These are phyloP conservation scores for Conidiobolus incongruus DNA, from an alignment of 371 early-diverging fungal genomes.

Conservation along the genomic window DNA sequence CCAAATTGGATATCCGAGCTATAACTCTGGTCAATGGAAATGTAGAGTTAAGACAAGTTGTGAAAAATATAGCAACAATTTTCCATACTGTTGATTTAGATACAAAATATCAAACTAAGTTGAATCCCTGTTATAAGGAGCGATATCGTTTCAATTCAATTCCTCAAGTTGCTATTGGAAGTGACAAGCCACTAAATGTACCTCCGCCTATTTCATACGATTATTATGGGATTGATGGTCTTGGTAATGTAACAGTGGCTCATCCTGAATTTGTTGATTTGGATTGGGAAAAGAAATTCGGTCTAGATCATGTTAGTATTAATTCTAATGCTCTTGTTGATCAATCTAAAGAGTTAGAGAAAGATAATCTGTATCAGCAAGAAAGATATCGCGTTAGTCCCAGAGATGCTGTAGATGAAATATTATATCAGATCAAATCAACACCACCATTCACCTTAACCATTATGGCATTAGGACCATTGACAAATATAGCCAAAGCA, in stretches of 20 bases:
- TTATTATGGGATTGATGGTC: conserved; percentile 23
- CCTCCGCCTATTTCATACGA: conserved; percentile 12
- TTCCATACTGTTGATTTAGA: conserved; percentile 6
- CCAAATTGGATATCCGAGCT: conserved; percentile 19
- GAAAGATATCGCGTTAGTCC: conserved; percentile 5
- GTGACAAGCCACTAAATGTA: conserved; percentile 13
- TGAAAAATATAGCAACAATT: conserved; percentile 10
- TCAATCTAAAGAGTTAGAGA: not conserved
- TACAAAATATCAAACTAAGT: conserved; percentile 3
- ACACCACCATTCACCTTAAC: conserved; percentile 19
- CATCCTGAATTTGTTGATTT: conserved; percentile 14
- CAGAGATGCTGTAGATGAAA: conserved; percentile 16
- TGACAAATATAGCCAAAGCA: conserved; percentile 26
- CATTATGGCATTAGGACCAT: conserved; percentile 22
- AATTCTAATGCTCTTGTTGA: conserved; percentile 3
- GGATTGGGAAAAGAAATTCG: conserved; percentile 13
- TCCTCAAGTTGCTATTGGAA: conserved; percentile 7
- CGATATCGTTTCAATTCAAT: not conserved
- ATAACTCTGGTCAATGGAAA: conserved; percentile 29
- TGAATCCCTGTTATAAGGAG: not conserved
- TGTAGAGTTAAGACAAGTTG: conserved; percentile 12
- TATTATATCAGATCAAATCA: conserved; percentile 15
- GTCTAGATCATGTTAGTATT: conserved; percentile 3
- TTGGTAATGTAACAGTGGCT: conserved; percentile 16
- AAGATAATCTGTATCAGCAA: not conserved